Base-by-base conservation (phyloP, 345 rosid genomes). In the Citrus hindsii region DNA sequence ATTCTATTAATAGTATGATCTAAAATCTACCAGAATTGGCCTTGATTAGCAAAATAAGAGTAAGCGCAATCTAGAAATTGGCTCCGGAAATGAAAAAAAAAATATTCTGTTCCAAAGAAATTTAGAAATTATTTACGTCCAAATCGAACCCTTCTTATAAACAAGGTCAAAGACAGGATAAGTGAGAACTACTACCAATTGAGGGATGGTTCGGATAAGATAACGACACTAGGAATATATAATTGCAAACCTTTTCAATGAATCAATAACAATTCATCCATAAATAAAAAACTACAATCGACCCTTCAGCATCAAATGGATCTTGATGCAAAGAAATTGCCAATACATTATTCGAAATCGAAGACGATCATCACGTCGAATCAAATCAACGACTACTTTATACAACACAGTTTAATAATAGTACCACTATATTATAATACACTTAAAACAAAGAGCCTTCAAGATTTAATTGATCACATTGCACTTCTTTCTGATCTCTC, bases 401-500 rank as follows among this genome's bases (percentile, higher is more conserved):
- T 13, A 9, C 28, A 12, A 4, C 25, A 21, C 48, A 42, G 16
- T 18, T 56, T 25, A 27, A 7, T 14, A 4, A 28, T 10, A 60
- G 16, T 9, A 24, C 6, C 28, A 61, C 13, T 13, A 46, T 46
- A 12, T 13, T 46, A 46, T 46, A 46, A 46, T 25, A 61, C 6
- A 24, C 28, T 53, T 53, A 4, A 53, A 25, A 14, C 30, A 27
- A 27, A 28, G 38, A 65, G 42, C 69, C 13, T 65, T 65, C n/a
- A 28, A 67, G 37, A 38, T n/a, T 32, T 7, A 79, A 22, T 84
- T 86, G 22, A 79, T 33, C 51, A 25, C 69, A 46, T 40, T 67
- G 55, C 89, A 83, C 33, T 81, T 69, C 58, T 81, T 75, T 48
- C 89, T 82, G 25, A 87, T 81, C 75, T 84, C 79, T 28, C 89